Conservation (phyloP, 2,329 filamentous ascomycete species). For the Beauveria caledonica region DNA sequence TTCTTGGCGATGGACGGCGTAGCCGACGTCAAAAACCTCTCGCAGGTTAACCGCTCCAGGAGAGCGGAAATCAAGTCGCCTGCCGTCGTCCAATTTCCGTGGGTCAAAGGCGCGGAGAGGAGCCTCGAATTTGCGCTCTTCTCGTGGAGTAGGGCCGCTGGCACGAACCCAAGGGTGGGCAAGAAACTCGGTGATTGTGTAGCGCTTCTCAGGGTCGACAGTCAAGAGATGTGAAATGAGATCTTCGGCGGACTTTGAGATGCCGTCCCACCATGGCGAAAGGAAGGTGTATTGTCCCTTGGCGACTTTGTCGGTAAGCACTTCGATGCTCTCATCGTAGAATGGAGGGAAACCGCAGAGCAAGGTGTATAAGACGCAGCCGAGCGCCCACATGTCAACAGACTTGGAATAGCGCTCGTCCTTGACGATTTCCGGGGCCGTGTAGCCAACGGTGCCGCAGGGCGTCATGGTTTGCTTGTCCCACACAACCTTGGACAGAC, state of each 20-base stretch:
- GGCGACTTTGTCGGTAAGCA: conserved; percentile 94
- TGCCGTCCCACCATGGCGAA: conserved; percentile 99
- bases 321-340: conserved; percentile 96
- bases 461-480: conserved; percentile 97
- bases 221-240: conserved; percentile 87
- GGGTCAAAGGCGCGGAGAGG: conserved; percentile 49
- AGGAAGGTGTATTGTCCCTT: conserved; percentile 95
- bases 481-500: conserved; percentile 96
- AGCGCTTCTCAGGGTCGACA: conserved; percentile 91
- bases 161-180: conserved; percentile 87
- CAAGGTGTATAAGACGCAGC: conserved; percentile 92
- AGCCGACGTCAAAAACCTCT: conserved; percentile 97
- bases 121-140: conserved; percentile 45
- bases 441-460: conserved; percentile 98
- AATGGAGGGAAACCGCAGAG: conserved; percentile 97
- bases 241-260: conserved; percentile 90
- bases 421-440: conserved; percentile 96
- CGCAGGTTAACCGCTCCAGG: conserved; percentile 91
- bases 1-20: conserved; percentile 92
- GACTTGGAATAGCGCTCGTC: conserved; percentile 98
- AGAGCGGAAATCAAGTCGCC: conserved; percentile 84
- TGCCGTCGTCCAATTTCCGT: conserved; percentile 50
- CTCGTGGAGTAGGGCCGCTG: conserved; percentile 47
- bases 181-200: conserved; percentile 86
- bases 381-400: conserved; percentile 98